Evolutionary conservation across 2,329 filamentous ascomycete genomes (phyloP).

Genomic region (Penicillium glabrum): DNA sequence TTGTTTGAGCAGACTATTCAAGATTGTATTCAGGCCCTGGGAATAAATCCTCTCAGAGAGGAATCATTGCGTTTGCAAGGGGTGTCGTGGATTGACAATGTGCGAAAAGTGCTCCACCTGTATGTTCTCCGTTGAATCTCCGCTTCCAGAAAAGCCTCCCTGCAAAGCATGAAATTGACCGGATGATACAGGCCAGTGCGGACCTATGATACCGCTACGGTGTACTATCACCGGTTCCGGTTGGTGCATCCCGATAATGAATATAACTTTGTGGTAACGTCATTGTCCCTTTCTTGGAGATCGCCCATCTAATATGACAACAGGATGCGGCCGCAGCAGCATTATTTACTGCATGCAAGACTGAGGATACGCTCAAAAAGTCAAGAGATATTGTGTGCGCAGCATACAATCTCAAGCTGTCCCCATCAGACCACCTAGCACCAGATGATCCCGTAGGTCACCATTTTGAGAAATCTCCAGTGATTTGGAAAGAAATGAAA

Average conservation of each 20-base stretch:
- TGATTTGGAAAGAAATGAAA: neutral
- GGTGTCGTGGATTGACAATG: slow-evolving; percentile 83
- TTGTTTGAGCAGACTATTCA: slow-evolving; percentile 79
- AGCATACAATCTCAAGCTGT: slow-evolving; percentile 78
- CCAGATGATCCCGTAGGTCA: slow-evolving; percentile 74
- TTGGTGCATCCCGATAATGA: slow-evolving; percentile 81
- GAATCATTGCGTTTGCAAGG: slow-evolving; percentile 80
- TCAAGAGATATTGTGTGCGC: slow-evolving; percentile 89
- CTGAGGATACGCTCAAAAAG: slow-evolving; percentile 97
- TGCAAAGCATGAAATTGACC: slow-evolving; percentile 7
- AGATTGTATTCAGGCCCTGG: slow-evolving; percentile 66
- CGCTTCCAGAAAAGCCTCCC: neutral
- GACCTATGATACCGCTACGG: slow-evolving; percentile 87
- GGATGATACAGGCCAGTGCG: slow-evolving; percentile 67
- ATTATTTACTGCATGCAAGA: slow-evolving; percentile 91
- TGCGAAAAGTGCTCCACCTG: slow-evolving; percentile 76
- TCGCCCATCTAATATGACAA: slow-evolving; percentile 7
- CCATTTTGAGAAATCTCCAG: neutral
- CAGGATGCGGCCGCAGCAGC: slow-evolving; percentile 84
- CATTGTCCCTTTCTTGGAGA: neutral
- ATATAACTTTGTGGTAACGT: slow-evolving; percentile 66
- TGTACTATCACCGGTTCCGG: slow-evolving; percentile 92
- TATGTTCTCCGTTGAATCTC: slow-evolving; percentile 45
- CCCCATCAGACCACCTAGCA: slow-evolving; percentile 65
- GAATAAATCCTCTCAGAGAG: slow-evolving; percentile 74